Base-by-base conservation (phyloP, 2,329 filamentous ascomycete genomes). In the Penicillium sumatraense region DNA sequence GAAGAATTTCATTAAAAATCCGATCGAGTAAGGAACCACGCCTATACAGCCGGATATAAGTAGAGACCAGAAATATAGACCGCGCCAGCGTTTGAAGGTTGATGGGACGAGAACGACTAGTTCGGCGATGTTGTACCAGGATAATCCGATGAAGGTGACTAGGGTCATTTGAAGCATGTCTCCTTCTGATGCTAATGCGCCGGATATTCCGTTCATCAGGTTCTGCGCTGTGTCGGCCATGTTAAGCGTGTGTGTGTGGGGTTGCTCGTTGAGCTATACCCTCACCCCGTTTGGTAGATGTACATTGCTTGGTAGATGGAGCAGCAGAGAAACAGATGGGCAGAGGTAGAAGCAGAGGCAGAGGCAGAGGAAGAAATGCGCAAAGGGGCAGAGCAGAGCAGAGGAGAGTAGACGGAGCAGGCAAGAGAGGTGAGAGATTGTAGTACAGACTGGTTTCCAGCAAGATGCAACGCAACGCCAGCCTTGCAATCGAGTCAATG, bases 61-160 rank as follows among this genome's bases (percentile, higher is more conserved):
- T 26, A 77, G 61, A 24, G 71, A 73, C 75, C 75, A 77, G 65
- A 79, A 78, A 57, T 79, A 79, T 6, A 77, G 66, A 1, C 75
- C 75, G 24, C 63, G 64, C 61, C 70, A 75, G 21, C 72, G 70
- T 13, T 68, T 68, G 58, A 78, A 78, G 1, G 72, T 76, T 3
- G 65, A 63, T 11, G 75, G 68, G n/a, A 75, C 68, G 35, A 74
- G 66, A 9, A 78, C 53, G n/a, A 73, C 64, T 9, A 79, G 64
- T 58, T 78, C 77, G 52, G 74, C 44, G 1, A 81, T 81, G 13
- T 89, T 80, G 61, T 77, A 78, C 21, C 69, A 70, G 26, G 75
- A 68, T 7, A 85, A 71, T 18, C 67, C 61, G 55, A 73, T 70
- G 53, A 75, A 74, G 16, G 67, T 63, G 14, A 71, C 49, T 2